Base-by-base conservation (phyloP, 2,329 filamentous ascomycete species). In the Venturia pyrina region DNA sequence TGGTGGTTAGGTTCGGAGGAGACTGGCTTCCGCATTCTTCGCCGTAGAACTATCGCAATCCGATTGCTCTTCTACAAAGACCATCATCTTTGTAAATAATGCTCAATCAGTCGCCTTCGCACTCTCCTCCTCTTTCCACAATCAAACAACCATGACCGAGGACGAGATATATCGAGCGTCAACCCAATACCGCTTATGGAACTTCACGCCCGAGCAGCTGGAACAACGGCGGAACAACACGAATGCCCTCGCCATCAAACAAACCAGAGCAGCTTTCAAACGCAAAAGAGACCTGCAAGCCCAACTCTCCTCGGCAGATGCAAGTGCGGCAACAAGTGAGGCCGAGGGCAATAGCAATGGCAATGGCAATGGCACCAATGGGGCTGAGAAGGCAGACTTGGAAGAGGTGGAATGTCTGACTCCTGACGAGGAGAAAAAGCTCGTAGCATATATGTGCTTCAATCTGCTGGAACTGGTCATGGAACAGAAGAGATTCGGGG, bases 141-240 rank as follows among this genome's bases (percentile, higher is more conserved):
- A 3, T 37, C 44, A n/a, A 17, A 15, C 77, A 59, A 40, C 66
- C 68, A 90, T 96, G 85, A 89, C 87, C 68, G 95, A 99, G 83
- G 95, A 99, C 78, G 90, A 91, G 70, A 83, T 93, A 65, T 99
- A 98, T 78, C 87, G 91, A 41, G 85, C 89, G 63, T 96, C 93
- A 0, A 93, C 91, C 60, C 95, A 99, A 77, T 98, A 87, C 75
- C 86, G 90, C 56, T 83, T 96, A 67, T 99, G 95, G 95, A 96
- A 93, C 13, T 98, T 93, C 78, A 91, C 91, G 0, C 85, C 87
- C 2, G 78, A 86, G 3, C 85, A 88, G 48, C 85, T 99, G 4
- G 81, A 83, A 62, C 82, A 87, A 1, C 83, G 93, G 32, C 90
- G 95, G 66, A 79, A 82, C 53, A 88, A 88, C 69, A 96, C 93